Conservation (phyloP, 2,329 filamentous ascomycete species). For the Daldinia sp. region DNA sequence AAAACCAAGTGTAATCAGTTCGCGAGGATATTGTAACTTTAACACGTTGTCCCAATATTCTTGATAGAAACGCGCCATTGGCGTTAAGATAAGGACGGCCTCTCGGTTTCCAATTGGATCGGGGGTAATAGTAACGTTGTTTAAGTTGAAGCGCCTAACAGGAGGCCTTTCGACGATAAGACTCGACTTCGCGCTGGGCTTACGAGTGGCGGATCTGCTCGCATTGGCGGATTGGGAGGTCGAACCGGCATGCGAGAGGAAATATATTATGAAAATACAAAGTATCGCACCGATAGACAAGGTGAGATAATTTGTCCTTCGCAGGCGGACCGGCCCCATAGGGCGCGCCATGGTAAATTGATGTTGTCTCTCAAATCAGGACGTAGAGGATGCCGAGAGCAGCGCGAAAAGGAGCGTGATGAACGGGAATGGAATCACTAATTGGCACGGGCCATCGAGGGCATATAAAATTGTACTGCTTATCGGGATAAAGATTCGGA, state of each 20-base stretch:
- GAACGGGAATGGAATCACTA: constrained; percentile 27
- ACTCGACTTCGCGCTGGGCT: constrained; percentile 62
- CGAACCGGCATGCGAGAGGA: constrained; percentile 42
- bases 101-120: constrained; percentile 82
- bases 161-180: constrained; percentile 74
- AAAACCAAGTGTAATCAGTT: constrained; percentile 93
- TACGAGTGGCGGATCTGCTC: constrained; percentile 68
- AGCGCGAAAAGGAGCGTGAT: constrained; percentile 25
- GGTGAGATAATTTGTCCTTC: constrained; percentile 48
- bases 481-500: constrained; percentile 23
- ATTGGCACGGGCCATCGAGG: constrained; percentile 39
- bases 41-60: constrained; percentile 95
- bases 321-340: constrained; percentile 48
- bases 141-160: constrained; percentile 92
- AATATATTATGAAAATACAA: constrained; percentile 49
- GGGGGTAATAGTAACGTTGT: constrained; percentile 85
- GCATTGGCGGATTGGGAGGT: constrained; percentile 34
- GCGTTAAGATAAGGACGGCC: constrained; percentile 89
- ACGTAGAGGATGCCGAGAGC: constrained; percentile 14
- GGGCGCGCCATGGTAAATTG: constrained; percentile 47
- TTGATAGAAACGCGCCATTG: constrained; percentile 91
- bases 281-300: constrained; percentile 45
- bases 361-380: constrained; percentile 30
- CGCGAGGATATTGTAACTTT: constrained; percentile 86
- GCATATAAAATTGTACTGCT: constrained; percentile 23